Percentiles rank a stretch among this genome's conserved stretches.
Evolutionary conservation across 306 rosid genomes (phyloP).

Genomic region (Alnus rubra): DNA sequence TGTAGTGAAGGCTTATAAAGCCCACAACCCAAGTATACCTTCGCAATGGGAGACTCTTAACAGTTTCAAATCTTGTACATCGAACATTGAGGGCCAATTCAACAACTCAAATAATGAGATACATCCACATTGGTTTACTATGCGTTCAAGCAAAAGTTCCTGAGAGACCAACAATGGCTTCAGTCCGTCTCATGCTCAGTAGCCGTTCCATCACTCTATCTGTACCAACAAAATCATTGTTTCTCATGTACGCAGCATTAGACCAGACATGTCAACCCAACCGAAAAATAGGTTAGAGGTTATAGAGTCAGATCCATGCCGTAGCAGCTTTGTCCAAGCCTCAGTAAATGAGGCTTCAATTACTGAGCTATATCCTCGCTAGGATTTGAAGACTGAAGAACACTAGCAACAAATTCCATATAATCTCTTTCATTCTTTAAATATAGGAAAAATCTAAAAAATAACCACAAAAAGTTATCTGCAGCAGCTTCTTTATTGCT

Average conservation of each 20-base stretch:
- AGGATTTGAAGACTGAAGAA: background rate
- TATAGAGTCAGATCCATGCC: no score
- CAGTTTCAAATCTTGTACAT: background rate
- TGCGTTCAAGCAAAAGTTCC: slow-evolving; percentile 11
- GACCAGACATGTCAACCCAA: background rate
- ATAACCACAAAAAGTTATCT: no score
- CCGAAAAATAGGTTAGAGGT: no score
- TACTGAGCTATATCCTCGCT: slow-evolving; percentile 12
- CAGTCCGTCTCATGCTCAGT: slow-evolving; percentile 20
- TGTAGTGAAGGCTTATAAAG: no score
- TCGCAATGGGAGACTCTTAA: no score
- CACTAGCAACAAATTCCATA: no score
- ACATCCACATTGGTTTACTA: slow-evolving; percentile 27
- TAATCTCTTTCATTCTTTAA: no score
- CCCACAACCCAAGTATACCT: no score
- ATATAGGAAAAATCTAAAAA: no score
- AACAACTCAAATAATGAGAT: slow-evolving; percentile 12
- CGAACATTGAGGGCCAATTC: background rate
- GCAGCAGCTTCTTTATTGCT: no score
- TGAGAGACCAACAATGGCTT: no score
- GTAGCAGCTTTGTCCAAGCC: background rate
- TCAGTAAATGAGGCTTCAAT: slow-evolving; percentile 5
- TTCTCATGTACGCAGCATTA: background rate
- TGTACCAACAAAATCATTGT: background rate
- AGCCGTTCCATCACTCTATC: background rate